Base-by-base conservation (phyloP, 139 green algal species). In the Deuterostichococcus epilithicus region DNA sequence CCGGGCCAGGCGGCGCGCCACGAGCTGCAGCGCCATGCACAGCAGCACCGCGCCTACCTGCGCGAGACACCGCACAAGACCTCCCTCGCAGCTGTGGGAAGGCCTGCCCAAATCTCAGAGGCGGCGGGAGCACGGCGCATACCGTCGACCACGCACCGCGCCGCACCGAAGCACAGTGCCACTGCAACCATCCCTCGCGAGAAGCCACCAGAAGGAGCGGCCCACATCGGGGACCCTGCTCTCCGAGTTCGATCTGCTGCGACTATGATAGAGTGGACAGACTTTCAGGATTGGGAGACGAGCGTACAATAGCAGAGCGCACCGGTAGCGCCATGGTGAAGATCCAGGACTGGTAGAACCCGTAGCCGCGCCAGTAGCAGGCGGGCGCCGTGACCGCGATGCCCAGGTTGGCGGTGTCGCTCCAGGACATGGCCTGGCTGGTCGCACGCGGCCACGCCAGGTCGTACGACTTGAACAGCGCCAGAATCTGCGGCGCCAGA, bases 401-500 rank as follows among this genome's bases (percentile, higher is more conserved):
- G 65, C 83, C 83, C 1, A 86, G 35, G 63, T 88, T 86, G n/a
- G 83, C 30, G n/a, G 81, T 30, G 71, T 83, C 82, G 34, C 76
- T 68, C 70, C 74, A 88, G 71, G 66, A 52, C 3, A 88, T 58
- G 0, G 67, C 70, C 5, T 38, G 28, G 25, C 35, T 58, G 5
- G 81, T 88, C 30, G 73, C 36, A 4, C 23, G 26, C 5, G 83
- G 83, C 83, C 83, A 88, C 37, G 72, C 10, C 8, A 88, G 70
- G 32, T 88, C 83, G 45, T 86, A 88, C 22, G 79, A 69, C 5
- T 75, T 77, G 35, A 88, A 70, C 63, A 88, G 76, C 4, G 83
- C 78, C 38, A 88, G 30, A 26, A 88, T 58, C 77, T 88, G 83
- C n/a, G n/a, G n/a, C n/a, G n/a, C n/a, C n/a, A n/a, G n/a, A n/a